phyloP scores from a whole-genome alignment of 495 filamentous ascomycete genomes.

The Penicillium chermesinum region DNA sequence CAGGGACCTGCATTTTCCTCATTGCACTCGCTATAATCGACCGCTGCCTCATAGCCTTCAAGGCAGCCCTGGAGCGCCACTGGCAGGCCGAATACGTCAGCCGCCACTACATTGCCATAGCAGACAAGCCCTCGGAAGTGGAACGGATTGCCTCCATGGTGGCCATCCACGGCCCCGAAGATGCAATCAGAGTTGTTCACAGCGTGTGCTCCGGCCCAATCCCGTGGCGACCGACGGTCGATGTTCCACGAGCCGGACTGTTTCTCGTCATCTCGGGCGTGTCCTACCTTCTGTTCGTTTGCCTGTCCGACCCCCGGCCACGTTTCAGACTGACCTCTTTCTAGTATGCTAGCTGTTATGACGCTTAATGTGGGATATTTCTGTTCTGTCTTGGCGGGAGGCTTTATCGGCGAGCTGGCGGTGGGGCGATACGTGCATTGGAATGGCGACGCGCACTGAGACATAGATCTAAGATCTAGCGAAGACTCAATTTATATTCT shows the following conservation, averaged over 20 bases:
- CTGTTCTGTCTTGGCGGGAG: conserved; percentile 73
- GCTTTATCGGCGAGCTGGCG: conserved; percentile 77
- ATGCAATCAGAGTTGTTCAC: conserved; percentile 65
- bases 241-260: conserved; percentile 65
- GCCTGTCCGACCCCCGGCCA: background rate
- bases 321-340: background rate
- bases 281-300: conserved; percentile 78
- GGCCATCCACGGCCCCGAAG: conserved; percentile 66
- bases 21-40: conserved; percentile 66
- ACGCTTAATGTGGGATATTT: conserved; percentile 95
- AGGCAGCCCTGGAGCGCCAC: conserved; percentile 48
- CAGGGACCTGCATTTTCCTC: conserved; percentile 81
- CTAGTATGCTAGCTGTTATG: conserved; percentile 95
- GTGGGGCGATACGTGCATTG: conserved; percentile 61
- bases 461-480: background rate
- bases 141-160: conserved; percentile 52
- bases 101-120: conserved; percentile 69
- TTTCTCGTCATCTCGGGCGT: conserved; percentile 57
- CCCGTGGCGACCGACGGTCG: conserved; percentile 75
- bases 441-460: conserved; percentile 27
- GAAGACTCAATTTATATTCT: background rate
- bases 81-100: conserved; percentile 62
- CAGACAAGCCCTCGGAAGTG: conserved; percentile 55
- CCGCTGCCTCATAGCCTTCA: conserved; percentile 64
- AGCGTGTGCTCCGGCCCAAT: conserved; percentile 35